Conservation (phyloP, 306 rosid species). For the Gastrolobium villosum region DNA sequence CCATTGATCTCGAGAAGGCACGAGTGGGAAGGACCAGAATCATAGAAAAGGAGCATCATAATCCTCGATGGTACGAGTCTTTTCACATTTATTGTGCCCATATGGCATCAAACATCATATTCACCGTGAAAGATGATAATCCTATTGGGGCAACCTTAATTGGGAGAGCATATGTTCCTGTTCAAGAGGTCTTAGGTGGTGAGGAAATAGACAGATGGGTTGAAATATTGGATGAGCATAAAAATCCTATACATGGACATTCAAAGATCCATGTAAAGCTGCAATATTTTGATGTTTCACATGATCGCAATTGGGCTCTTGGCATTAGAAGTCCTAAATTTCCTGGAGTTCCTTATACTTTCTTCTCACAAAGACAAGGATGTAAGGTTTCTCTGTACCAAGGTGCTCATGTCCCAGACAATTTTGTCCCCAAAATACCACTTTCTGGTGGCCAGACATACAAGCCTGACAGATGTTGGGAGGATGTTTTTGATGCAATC, state of each 20-base stretch:
- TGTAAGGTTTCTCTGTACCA: conserved; percentile 75
- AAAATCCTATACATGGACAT: conserved; percentile 58
- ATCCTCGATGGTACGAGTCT: conserved; percentile 72
- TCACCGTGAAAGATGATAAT: conserved; percentile 72
- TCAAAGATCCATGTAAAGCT: conserved; percentile 74
- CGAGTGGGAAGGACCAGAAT: conserved; percentile 75
- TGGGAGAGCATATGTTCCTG: conserved; percentile 76
- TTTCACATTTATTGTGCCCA: conserved; percentile 80
- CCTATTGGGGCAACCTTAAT: conserved; percentile 72
- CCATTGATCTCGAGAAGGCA: conserved; percentile 75
- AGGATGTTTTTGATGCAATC: conserved; percentile 73
- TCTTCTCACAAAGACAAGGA: conserved; percentile 66
- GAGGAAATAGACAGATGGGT: conserved; percentile 67
- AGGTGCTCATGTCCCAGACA: conserved; percentile 71
- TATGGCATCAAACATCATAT: conserved; percentile 61
- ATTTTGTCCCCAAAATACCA: conserved; percentile 68
- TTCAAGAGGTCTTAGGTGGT: conserved; percentile 56
- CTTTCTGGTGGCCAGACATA: conserved; percentile 64
- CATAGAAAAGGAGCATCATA: conserved; percentile 56
- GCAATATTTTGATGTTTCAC: conserved; percentile 61
- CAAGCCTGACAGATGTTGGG: conserved; percentile 76
- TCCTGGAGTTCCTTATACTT: conserved; percentile 78
- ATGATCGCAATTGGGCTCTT: conserved; percentile 62
- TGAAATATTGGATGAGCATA: conserved; percentile 58
- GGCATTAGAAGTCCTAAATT: conserved; percentile 67